Evolutionary conservation across 805 yeast genomes (phyloP).

Genomic region (Scheffersomyces coipomensis): DNA sequence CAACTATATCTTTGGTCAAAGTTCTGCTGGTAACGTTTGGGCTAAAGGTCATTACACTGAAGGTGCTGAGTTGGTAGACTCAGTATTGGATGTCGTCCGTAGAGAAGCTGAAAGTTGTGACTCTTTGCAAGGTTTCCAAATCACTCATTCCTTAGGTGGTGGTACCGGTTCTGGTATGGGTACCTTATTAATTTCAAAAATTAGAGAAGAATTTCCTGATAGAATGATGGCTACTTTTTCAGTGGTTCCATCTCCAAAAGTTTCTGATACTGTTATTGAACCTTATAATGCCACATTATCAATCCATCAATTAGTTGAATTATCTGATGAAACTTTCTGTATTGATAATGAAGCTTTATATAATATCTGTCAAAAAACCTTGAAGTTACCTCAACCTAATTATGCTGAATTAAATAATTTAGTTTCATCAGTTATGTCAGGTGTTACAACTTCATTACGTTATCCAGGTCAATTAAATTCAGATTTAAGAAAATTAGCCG

Average conservation of each 20-base stretch:
- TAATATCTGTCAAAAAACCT: slow-evolving; percentile 83
- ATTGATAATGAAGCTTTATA: slow-evolving; percentile 92
- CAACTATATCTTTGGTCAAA: slow-evolving; percentile 83
- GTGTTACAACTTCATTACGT: slow-evolving; percentile 90
- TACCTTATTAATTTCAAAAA: slow-evolving; percentile 77
- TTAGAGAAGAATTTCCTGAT: slow-evolving; percentile 91
- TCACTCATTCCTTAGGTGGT: slow-evolving; percentile 58
- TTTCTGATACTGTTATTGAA: slow-evolving; percentile 90
- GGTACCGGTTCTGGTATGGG: slow-evolving; percentile 99
- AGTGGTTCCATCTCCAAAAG: slow-evolving; percentile 88
- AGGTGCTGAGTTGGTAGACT: slow-evolving; percentile 91
- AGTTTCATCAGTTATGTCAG: slow-evolving; percentile 91
- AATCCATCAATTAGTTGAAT: slow-evolving; percentile 86
- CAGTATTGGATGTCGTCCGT: slow-evolving; percentile 85
- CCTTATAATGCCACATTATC: slow-evolving; percentile 93
- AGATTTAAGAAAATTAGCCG: slow-evolving; percentile 90
- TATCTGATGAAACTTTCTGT: slow-evolving; percentile 91
- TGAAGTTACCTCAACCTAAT: slow-evolving; percentile 76
- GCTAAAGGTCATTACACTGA: slow-evolving; percentile 97
- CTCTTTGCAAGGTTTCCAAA: slow-evolving; percentile 92
- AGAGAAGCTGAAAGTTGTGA: slow-evolving; percentile 94
- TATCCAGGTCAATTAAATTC: slow-evolving; percentile 95
- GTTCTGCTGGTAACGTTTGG: slow-evolving; percentile 96
- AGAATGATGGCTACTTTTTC: slow-evolving; percentile 96
- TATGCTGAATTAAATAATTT: slow-evolving; percentile 77